Evolutionary conservation across 768 basidiomycete species (phyloP), one percentile per base, ranked within the genome.

Genomic region (Suillus placidus): DNA sequence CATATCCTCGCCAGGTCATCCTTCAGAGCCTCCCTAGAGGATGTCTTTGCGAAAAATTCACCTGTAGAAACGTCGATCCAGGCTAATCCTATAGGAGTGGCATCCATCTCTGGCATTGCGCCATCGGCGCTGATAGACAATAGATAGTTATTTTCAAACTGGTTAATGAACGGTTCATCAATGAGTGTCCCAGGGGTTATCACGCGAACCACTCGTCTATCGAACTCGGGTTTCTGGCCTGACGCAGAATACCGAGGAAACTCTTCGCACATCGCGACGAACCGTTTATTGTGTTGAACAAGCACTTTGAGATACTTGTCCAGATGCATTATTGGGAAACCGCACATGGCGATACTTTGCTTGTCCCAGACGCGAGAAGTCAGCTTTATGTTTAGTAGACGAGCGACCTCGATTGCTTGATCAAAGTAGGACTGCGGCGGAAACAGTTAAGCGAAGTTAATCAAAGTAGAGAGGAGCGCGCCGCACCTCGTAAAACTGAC

Each of bases 21-120:
- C 62, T 87, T 86, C 37, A 99, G 77, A 47, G 74, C 79, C 30
- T 86, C 85, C 18, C 82, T 57, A 3, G 80, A 76, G 13, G 86
- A 82, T 7, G 77, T 74, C 68, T 92, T 92, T 13, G 92, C 89
- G 76, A 92, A 95, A 76, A 97, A 94, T 72, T 97, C 95, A 66
- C 94, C 94, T 0, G 95, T 97, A 16, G 96, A 95, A 20, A 97
- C 87, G 73, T 99, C 96, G 32, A 93, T 94, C 90, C 95, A 98
- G 7, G 95, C 95, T 47, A 99, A 80, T 2, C 93, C 94, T n/a
- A 87, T 65, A 9, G 74, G 61, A 34, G 63, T 67, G 34, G 64
- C 61, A 8, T 64, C 58, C 40, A 37, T 18, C 47, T 63, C 56
- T 47, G 42, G 65, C 26, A 23, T 30, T 14, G 49, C 38, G n/a